Conservation (phyloP, 345 rosid genomes). For the Arabis hirsuta region DNA sequence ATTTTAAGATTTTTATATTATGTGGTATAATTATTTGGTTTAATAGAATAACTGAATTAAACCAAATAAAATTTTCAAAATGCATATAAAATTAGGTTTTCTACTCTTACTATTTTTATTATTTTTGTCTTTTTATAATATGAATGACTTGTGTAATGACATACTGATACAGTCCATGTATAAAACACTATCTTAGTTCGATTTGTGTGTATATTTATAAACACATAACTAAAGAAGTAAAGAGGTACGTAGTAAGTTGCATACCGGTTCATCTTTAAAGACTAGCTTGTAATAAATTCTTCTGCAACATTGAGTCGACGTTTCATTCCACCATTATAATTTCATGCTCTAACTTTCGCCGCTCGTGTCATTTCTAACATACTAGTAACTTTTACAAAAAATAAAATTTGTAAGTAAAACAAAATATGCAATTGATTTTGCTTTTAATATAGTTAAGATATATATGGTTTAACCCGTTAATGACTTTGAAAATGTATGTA, state of each 20-base stretch:
- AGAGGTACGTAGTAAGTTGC: not conserved
- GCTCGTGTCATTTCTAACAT: slow-evolving; percentile 67
- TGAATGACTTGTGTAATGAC: slow-evolving; percentile 64
- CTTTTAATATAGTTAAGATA: no score
- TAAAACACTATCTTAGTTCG: not conserved
- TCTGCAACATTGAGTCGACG: slow-evolving; percentile 90
- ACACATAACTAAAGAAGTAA: no score
- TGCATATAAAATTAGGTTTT: no score
- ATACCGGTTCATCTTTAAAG: slow-evolving; percentile 77
- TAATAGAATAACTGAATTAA: no score
- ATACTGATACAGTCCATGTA: slow-evolving; percentile 95
- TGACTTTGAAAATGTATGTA: no score
- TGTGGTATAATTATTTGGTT: no score
- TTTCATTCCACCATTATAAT: slow-evolving; percentile 97
- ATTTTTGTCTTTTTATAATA: no score
- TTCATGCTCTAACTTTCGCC: slow-evolving; percentile 72
- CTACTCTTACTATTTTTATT: no score
- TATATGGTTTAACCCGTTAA: no score
- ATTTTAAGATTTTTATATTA: no score
- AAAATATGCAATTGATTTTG: not conserved
- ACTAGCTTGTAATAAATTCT: slow-evolving; percentile 80
- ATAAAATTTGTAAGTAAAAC: not conserved
- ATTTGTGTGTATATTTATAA: not conserved
- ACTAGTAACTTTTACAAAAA: slow-evolving; percentile 53
- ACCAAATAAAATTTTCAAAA: no score